Conservation (phyloP, 2,329 filamentous ascomycete species). For the Leptographium wingfieldii region DNA sequence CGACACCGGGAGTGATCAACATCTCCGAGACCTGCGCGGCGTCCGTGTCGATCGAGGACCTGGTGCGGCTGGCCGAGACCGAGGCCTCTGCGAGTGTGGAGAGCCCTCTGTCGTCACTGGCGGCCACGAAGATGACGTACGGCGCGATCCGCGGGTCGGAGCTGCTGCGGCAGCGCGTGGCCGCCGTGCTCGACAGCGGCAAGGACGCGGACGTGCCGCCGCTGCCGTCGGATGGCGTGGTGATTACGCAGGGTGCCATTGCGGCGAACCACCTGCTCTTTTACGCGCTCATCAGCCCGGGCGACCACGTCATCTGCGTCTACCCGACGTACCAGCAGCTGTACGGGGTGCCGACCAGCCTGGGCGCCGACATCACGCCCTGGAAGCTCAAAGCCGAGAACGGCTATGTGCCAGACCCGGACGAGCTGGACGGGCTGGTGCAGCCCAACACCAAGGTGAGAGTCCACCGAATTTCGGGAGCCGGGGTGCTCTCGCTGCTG, state of each 20-base stretch:
- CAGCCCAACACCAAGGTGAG: slow-evolving; percentile 55
- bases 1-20: slow-evolving; percentile 47
- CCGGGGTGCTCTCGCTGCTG: background rate
- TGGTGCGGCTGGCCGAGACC: slow-evolving; percentile 42
- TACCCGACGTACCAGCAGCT: slow-evolving; percentile 82
- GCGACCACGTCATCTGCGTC: slow-evolving; percentile 76
- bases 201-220: slow-evolving; percentile 26
- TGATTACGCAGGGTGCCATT: slow-evolving; percentile 72
- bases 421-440: slow-evolving; percentile 52
- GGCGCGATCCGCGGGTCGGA: slow-evolving; percentile 60
- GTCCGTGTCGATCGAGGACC: slow-evolving; percentile 59
- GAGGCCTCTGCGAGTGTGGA: slow-evolving; percentile 19
- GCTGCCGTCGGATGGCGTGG: slow-evolving; percentile 43
- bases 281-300: slow-evolving; percentile 57
- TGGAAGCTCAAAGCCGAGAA: slow-evolving; percentile 59
- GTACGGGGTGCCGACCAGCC: slow-evolving; percentile 58
- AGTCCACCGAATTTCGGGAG: background rate
- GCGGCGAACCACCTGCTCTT: slow-evolving; percentile 73
- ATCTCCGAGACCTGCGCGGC: slow-evolving; percentile 70
- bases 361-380: slow-evolving; percentile 65
- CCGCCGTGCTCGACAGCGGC: slow-evolving; percentile 34
- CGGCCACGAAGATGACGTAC: slow-evolving; percentile 51
- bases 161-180: slow-evolving; percentile 49
- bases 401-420: slow-evolving; percentile 53
- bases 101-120: slow-evolving; percentile 29